phyloP scores from a whole-genome alignment of 2,329 filamentous ascomycete species.

The Podosphaera xanthii region DNA sequence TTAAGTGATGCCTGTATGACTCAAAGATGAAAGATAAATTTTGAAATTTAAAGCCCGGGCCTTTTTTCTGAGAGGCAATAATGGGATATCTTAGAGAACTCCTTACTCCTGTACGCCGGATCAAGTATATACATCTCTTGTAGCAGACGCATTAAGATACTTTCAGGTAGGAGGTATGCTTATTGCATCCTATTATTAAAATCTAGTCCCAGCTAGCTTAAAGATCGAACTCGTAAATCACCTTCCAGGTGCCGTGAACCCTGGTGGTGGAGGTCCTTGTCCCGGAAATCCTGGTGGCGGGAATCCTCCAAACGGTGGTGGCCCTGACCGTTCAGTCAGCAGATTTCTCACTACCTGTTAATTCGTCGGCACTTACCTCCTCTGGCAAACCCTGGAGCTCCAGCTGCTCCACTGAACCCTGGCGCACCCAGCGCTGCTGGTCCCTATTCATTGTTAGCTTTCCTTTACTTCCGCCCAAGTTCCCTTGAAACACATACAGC shows the following conservation, averaged over 20 bases:
- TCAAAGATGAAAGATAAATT: too few species aligned
- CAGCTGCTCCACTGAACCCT: conserved; percentile 22
- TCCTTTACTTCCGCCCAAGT: conserved; percentile 2
- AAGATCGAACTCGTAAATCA: not conserved
- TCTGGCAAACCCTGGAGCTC: conserved; percentile 27
- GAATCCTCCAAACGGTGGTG: conserved; percentile 1
- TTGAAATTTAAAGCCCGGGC: too few species aligned
- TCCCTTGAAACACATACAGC: conserved; percentile 29
- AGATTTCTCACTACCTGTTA: conserved; percentile 7
- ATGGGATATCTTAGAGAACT: too few species aligned
- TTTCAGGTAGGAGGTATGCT: too few species aligned
- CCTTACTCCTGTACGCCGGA: too few species aligned
- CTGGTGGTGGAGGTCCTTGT: conserved; percentile 27
- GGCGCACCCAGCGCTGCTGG: conserved; percentile 69
- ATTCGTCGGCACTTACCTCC: conserved; percentile 23
- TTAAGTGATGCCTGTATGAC: too few species aligned
- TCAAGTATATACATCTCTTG: too few species aligned
- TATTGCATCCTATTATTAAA: too few species aligned
- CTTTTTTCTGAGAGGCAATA: too few species aligned
- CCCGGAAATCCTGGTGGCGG: conserved; percentile 21
- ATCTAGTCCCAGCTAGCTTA: too few species aligned
- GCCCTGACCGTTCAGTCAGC: not conserved
- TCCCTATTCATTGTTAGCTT: conserved; percentile 24
- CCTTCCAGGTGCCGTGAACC: conserved; percentile 24
- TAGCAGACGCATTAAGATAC: too few species aligned